Evolutionary conservation across 805 yeast species (phyloP).

Genomic region (Hanseniaspora clermontiae): DNA sequence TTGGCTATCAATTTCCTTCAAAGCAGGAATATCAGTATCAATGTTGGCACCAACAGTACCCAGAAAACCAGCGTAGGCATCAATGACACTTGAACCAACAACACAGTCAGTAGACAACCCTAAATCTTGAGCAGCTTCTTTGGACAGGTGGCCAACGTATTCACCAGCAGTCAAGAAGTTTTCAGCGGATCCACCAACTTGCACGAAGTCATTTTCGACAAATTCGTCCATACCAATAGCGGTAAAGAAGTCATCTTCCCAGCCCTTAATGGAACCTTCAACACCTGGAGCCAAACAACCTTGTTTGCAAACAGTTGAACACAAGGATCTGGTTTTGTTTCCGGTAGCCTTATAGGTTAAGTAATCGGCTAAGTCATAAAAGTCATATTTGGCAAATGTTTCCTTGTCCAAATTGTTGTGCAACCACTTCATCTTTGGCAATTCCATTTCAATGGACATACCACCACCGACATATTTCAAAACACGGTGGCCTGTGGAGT

Average conservation of each 20-base stretch:
- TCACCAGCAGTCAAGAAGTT: conserved; percentile 79
- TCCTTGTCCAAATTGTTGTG: conserved; percentile 65
- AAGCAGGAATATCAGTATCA: conserved; percentile 41
- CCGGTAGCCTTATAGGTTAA: conserved; percentile 86
- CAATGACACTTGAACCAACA: conserved; percentile 93
- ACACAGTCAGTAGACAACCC: conserved; percentile 70
- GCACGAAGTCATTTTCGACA: conserved; percentile 58
- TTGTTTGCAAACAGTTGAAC: conserved; percentile 90
- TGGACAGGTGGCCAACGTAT: conserved; percentile 59
- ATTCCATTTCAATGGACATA: conserved; percentile 97
- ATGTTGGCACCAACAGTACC: conserved; percentile 93
- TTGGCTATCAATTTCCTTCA: conserved; percentile 38
- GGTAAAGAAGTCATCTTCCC: conserved; percentile 71
- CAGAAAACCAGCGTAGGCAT: conserved; percentile 97
- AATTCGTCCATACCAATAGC: conserved; percentile 64
- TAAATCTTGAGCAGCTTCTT: conserved; percentile 60
- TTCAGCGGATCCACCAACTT: conserved; percentile 56
- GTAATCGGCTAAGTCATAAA: conserved; percentile 86
- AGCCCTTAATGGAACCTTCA: conserved; percentile 72
- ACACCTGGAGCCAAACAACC: conserved; percentile 89
- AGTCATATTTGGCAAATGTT: conserved; percentile 49
- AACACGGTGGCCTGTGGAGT: conserved; percentile 64
- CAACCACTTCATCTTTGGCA: conserved; percentile 94
- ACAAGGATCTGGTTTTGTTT: conserved; percentile 71
- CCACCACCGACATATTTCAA: conserved; percentile 90